phyloP scores from a whole-genome alignment of 2,329 filamentous ascomycete genomes.

The Westerdykella ornata region DNA sequence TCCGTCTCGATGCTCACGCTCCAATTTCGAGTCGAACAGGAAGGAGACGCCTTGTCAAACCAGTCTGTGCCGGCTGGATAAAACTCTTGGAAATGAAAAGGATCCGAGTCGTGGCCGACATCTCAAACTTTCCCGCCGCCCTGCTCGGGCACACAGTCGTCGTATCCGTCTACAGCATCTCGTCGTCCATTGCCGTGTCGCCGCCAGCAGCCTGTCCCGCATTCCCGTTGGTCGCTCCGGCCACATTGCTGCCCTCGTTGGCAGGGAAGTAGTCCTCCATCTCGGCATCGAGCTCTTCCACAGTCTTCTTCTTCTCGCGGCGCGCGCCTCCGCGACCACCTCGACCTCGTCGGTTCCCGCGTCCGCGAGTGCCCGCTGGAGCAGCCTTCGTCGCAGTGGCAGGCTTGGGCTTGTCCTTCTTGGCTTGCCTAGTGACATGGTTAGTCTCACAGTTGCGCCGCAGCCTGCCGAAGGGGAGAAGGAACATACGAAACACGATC shows the following conservation, averaged over 20 bases:
- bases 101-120: too few relatives aligned
- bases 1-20: too few relatives aligned
- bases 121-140: too few relatives aligned
- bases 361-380: slow-evolving; percentile 34
- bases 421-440: slow-evolving; percentile 53
- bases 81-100: too few relatives aligned
- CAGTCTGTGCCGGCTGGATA: too few relatives aligned
- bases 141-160: too few relatives aligned
- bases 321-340: slow-evolving; percentile 23
- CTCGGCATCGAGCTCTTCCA: slow-evolving; percentile 91
- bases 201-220: slow-evolving; percentile 40
- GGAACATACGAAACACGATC: slow-evolving; percentile 71
- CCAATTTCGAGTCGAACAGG: too few relatives aligned
- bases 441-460: slow-evolving; percentile 13
- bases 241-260: slow-evolving; percentile 40
- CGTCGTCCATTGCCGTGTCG: slow-evolving; percentile 37
- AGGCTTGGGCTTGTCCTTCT: slow-evolving; percentile 59
- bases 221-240: slow-evolving; percentile 39
- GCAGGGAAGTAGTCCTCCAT: slow-evolving; percentile 90
- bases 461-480: background rate
- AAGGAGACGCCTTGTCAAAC: background rate
- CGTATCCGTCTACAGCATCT: slow-evolving; percentile 27
- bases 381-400: slow-evolving; percentile 67
- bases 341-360: slow-evolving; percentile 49
- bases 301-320: slow-evolving; percentile 78